A percentile compares a stretch with the other conserved stretches of the same genome.
These are phyloP conservation scores for Haematococcus sp. DNA, from an alignment of 139 green algal species.

Conservation along the genomic window DNA sequence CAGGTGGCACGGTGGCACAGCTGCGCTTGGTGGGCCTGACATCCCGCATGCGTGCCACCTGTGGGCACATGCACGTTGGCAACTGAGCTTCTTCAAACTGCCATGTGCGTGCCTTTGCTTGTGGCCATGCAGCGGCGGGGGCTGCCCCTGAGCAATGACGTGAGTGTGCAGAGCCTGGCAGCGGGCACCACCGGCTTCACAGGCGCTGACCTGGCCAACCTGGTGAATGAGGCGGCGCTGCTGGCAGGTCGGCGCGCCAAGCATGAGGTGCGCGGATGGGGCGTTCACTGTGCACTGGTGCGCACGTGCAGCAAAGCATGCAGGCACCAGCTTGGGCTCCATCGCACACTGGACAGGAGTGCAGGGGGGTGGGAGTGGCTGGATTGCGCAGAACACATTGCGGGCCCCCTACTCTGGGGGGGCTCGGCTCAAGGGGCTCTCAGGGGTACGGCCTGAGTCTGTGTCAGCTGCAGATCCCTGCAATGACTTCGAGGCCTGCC, in stretches of 20 bases:
- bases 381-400: too few relatives aligned
- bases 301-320: background rate
- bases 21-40: too few relatives aligned
- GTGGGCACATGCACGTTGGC: too few relatives aligned
- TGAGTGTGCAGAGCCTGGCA: conserved; percentile 8
- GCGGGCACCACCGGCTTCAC: conserved; percentile 13
- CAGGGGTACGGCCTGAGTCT: too few relatives aligned
- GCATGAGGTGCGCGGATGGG: conserved; percentile 18
- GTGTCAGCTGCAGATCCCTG: too few relatives aligned
- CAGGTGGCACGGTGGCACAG: too few relatives aligned
- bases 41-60: too few relatives aligned
- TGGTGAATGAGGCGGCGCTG: conserved; percentile 67
- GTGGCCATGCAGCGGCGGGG: conserved; percentile 43
- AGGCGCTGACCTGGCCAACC: conserved; percentile 76
- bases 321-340: background rate
- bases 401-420: too few relatives aligned
- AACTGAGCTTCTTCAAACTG: background rate
- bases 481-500: too few relatives aligned
- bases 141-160: conserved; percentile 52
- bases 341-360: background rate
- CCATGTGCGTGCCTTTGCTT: background rate
- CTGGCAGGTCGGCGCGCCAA: conserved; percentile 52
- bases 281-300: background rate
- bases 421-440: too few relatives aligned
- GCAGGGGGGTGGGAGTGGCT: too few relatives aligned